These are phyloP conservation scores for Multifurca ochricompacta DNA, from an alignment of 768 basidiomycete genomes.

Conservation along the genomic window DNA sequence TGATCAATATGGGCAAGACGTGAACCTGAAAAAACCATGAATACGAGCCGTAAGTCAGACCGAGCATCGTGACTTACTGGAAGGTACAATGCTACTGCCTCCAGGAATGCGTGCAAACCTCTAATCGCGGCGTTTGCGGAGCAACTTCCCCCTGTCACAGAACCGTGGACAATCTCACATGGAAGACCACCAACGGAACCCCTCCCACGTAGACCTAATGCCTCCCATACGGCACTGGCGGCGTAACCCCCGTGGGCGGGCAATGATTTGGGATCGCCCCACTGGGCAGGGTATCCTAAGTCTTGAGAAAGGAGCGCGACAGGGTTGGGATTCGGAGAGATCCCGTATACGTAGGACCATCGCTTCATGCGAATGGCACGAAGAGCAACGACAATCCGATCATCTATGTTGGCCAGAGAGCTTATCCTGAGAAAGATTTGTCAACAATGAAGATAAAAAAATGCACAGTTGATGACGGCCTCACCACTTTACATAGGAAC, in stretches of 20 bases:
- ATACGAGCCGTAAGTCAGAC: background rate
- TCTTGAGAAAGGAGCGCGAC: conserved; percentile 42
- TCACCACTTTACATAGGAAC: conserved; percentile 63
- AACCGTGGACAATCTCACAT: conserved; percentile 65
- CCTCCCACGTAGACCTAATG: conserved; percentile 45
- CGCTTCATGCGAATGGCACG: conserved; percentile 43
- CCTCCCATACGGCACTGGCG: conserved; percentile 49
- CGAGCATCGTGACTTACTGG: conserved; percentile 42
- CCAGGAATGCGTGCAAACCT: conserved; percentile 46
- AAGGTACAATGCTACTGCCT: conserved; percentile 60
- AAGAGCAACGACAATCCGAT: conserved; percentile 46
- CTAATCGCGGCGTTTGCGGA: conserved; percentile 49
- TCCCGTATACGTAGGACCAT: conserved; percentile 53
- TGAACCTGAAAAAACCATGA: conserved; percentile 45
- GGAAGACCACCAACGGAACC: conserved; percentile 60
- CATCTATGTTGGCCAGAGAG: conserved; percentile 60
- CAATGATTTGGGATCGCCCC: conserved; percentile 54
- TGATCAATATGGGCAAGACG: conserved; percentile 56
- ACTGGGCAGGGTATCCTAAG: conserved; percentile 49
- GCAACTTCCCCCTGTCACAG: conserved; percentile 50
- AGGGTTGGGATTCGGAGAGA: conserved; percentile 33
- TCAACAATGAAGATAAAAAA: background rate
- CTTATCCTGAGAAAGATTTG: conserved; percentile 42
- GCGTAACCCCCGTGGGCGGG: conserved; percentile 54
- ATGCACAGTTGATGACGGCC: background rate